Evolutionary conservation across 2,329 filamentous ascomycete genomes (phyloP), one percentile per base, ranked within the genome.

Genomic region (Beauveria caledonica): DNA sequence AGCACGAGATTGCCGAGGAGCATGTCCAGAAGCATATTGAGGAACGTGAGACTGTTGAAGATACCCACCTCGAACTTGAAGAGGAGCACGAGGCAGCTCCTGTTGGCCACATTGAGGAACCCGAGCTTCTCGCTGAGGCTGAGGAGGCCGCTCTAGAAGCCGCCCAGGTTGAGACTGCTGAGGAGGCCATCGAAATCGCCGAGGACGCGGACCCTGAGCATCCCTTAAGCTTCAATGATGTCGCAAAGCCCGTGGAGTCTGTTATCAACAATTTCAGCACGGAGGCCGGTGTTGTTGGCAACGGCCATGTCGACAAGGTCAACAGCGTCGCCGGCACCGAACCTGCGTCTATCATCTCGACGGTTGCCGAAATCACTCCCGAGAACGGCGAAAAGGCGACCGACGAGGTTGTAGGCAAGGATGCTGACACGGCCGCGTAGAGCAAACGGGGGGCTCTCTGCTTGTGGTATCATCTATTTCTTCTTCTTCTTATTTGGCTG

Each of bases 41-140:
- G n/a, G 62, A 67, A 29, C 57, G 45, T 5, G 60, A 60, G 17
- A 60, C 60, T 21, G 59, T 66, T 40, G 60, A 67, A 54, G 49
- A 60, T 58, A 39, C 45, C 54, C 54, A 49, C 6, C 21, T 44
- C 17, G 44, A 60, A 39, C 39, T 42, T 33, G 53, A 53, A 36
- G 56, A 64, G 40, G 40, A 61, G 29, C 45, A 61, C 42, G 53
- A 64, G 25, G 27, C 48, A 11, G 46, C 39, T 6, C 21, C 59
- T 1, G 58, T 42, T 9, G 57, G 64, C 8, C 40, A 60, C 8
- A 25, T 51, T 19, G 48, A 48, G n/a, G 60, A 62, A 33, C n/a
- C 56, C n/a, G 49, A 60, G 50, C 40, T 42, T 36, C 5, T 42
- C 40, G 23, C 40, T 19, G 48, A 40, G 6, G 48, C 60, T 6